Base-by-base conservation (phyloP, 2,329 filamentous ascomycete genomes). In the Cladosporium cucumerinum region DNA sequence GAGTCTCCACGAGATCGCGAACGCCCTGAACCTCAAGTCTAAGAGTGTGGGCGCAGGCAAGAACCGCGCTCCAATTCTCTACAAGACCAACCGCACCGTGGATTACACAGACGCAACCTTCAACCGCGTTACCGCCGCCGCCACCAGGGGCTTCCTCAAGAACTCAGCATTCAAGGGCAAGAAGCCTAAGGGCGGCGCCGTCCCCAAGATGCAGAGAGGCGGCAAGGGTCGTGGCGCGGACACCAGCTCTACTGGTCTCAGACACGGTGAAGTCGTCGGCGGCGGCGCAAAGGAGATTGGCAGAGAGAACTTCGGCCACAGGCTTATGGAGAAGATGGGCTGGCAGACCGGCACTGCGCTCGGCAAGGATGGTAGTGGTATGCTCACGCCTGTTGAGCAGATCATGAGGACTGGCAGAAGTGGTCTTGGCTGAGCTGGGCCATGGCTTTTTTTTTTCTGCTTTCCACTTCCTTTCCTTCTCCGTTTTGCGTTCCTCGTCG, bases 291-390 rank as follows among this genome's bases (percentile, higher is more conserved):
- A 93, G 12, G 93, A 97, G 75, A 83, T 99, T 34, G 91, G 91
- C 1, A 81, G 82, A 5, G 90, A 90, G 61, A 98, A 97, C 75
- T 92, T 87, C 69, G 95, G 95, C 12, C 86, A 92, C 59, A 87
- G 87, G 3, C 91, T 99, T 87, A 79, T 99, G 68, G 92, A 96
- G 79, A 98, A 95, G 79, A 98, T 98, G 95, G 95, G 95, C 3
- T 99, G 95, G 93, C 90, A 86, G 67, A 89, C 84, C 61, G 95
- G 95, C 5, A 96, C 89, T 73, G 91, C 90, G 1, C 83, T 99
- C 0, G 95, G 95, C 61, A 87, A 91, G 12, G 75, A 82, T 1
- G 88, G 96, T 68, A 97, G 96, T 76, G 95, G 95, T 34, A 95
- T 97, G 61, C 78, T 96, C 68, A 87, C 92, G 67, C 94, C 94